phyloP scores from a whole-genome alignment of 1,284 basidiomycete genomes.

The Pseudozyma tsukubaensis region DNA sequence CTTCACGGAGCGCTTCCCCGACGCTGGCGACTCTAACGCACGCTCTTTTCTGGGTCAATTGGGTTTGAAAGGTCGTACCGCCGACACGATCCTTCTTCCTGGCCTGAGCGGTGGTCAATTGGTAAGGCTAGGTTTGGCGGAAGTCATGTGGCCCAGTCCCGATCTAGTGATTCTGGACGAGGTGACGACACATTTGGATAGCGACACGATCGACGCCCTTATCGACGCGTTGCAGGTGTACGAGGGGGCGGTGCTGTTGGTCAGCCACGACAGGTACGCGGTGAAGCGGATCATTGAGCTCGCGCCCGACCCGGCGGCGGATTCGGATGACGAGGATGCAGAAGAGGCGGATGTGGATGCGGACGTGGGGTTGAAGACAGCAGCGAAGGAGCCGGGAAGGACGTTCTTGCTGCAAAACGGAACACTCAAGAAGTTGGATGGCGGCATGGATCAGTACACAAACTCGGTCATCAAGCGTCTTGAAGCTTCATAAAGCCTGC shows the following conservation, averaged over 20 bases:
- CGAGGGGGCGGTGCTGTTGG: slow-evolving; percentile 75
- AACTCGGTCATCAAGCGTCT: slow-evolving; percentile 63
- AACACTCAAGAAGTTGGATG: slow-evolving; percentile 70
- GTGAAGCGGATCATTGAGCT: slow-evolving; percentile 50
- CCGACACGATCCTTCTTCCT: slow-evolving; percentile 46
- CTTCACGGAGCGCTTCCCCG: slow-evolving; percentile 62
- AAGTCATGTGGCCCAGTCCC: slow-evolving; percentile 53
- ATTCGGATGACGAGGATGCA: slow-evolving; percentile 48
- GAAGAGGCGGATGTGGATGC: slow-evolving; percentile 58
- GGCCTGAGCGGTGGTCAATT: slow-evolving; percentile 74
- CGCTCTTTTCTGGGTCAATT: slow-evolving; percentile 69
- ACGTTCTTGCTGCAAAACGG: slow-evolving; percentile 72
- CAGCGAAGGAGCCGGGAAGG: slow-evolving; percentile 67
- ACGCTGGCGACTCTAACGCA: slow-evolving; percentile 57
- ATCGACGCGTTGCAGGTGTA: slow-evolving; percentile 74
- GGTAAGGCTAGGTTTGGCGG: slow-evolving; percentile 56
- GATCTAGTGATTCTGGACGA: slow-evolving; percentile 59
- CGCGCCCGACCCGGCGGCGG: slow-evolving; percentile 26
- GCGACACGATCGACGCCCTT: slow-evolving; percentile 76
- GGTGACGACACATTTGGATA: slow-evolving; percentile 75
- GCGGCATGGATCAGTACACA: slow-evolving; percentile 71
- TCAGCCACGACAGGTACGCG: slow-evolving; percentile 77
- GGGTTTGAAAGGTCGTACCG: slow-evolving; percentile 65
- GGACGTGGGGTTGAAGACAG: slow-evolving; percentile 35
- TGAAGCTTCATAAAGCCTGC: slow-evolving; percentile 1